Conservation (phyloP, 495 filamentous ascomycete species). For the Thermothielavioides terrestris region DNA sequence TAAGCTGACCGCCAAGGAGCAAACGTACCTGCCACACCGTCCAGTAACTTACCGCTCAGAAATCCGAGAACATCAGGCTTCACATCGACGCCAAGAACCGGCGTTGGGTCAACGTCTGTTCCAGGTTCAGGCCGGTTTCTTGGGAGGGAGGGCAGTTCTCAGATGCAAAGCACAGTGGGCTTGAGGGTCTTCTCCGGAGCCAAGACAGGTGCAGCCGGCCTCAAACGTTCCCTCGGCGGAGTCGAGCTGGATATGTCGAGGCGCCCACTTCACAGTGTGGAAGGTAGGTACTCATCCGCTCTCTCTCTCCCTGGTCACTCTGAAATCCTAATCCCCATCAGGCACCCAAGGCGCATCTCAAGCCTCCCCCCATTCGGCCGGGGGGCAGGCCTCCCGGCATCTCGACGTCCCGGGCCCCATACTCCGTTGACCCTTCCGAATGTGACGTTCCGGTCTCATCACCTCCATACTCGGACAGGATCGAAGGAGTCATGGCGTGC, state of each 20-base stretch:
- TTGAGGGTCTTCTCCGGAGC: neutral
- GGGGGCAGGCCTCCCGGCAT: neutral
- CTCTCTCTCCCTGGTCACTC: neutral
- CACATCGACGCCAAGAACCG: neutral
- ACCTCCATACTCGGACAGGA: no score
- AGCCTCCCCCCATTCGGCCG: neutral
- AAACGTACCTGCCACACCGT: slow-evolving; percentile 4
- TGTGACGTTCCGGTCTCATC: no score
- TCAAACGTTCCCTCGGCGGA: neutral
- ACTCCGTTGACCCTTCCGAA: neutral
- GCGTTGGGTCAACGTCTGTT: neutral
- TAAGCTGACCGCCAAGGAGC: neutral
- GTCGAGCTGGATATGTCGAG: neutral
- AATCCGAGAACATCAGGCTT: slow-evolving; percentile 1
- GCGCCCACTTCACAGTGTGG: neutral
- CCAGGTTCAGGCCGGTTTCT: slow-evolving; percentile 1
- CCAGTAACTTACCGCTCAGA: neutral
- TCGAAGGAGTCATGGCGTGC: no score
- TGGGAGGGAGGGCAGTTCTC: neutral
- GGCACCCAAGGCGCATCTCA: neutral
- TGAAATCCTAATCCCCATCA: neutral
- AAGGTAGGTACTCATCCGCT: neutral
- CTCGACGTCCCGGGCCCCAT: neutral
- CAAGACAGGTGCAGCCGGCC: neutral
- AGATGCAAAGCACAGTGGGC: neutral